A percentile compares a stretch with the other conserved stretches of the same genome.
phyloP scores from a whole-genome alignment of 176 grass and related monocot species.

The Metroxylon sagu region DNA sequence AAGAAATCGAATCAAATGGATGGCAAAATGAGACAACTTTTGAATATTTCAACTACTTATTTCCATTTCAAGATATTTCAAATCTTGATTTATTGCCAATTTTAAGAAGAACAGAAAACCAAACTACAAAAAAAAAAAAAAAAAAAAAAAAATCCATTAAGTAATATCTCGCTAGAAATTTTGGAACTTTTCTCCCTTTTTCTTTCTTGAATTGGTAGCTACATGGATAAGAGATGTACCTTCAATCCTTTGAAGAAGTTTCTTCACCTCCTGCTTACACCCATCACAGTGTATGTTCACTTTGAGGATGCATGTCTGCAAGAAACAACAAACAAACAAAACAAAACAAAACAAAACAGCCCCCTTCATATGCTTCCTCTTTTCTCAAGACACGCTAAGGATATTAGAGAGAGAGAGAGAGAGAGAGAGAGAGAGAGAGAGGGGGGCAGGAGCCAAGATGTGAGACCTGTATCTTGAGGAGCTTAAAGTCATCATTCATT shows the following conservation, averaged over 20 bases:
- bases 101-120: too few species aligned
- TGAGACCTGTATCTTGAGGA: conserved; percentile 95
- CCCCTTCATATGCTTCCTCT: neutral
- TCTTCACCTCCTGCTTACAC: conserved; percentile 95
- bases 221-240: conserved; percentile 24
- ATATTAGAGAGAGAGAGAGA: neutral
- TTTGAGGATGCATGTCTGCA: conserved; percentile 79
- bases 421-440: conserved; percentile 4
- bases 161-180: neutral
- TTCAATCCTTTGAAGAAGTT: conserved; percentile 92
- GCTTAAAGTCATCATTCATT: conserved; percentile 95
- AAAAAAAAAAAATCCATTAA: conserved; percentile 1
- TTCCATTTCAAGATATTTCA: too few species aligned
- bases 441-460: neutral
- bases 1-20: too few species aligned
- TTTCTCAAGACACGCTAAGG: conserved; percentile 9
- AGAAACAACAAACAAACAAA: conserved; percentile 5
- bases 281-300: conserved; percentile 99
- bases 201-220: too few species aligned
- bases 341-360: too few species aligned
- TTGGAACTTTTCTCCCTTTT: too few species aligned
- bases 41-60: too few species aligned
- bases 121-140: too few species aligned
- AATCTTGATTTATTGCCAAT: too few species aligned
- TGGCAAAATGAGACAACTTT: too few species aligned